phyloP scores from a whole-genome alignment of 2,329 filamentous ascomycete genomes.

The Fusarium tuaranense region DNA sequence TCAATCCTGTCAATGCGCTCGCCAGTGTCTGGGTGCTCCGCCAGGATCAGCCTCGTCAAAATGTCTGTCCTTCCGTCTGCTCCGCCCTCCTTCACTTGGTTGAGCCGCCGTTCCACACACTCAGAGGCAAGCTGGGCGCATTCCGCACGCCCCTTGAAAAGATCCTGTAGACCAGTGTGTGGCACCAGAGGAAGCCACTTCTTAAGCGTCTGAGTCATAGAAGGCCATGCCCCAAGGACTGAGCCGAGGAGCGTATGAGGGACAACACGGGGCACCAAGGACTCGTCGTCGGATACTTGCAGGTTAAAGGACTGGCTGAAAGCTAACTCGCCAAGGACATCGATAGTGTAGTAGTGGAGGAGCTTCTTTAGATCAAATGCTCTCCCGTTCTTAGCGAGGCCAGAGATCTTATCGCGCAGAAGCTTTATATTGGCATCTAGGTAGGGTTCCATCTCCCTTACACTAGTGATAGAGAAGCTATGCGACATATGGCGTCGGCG shows the following conservation, averaged over 20 bases:
- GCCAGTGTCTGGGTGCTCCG: constrained; percentile 19
- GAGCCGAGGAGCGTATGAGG: not conserved
- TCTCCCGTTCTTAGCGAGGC: not conserved
- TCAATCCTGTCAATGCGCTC: constrained; percentile 12
- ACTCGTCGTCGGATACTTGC: constrained; percentile 18
- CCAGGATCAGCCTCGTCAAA: constrained; percentile 24
- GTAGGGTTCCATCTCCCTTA: constrained; percentile 26
- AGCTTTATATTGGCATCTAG: not conserved
- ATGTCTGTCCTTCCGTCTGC: constrained; percentile 16
- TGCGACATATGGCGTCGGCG: constrained; percentile 28
- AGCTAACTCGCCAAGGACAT: constrained; percentile 23
- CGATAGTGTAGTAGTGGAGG: constrained; percentile 23
- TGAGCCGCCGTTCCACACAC: constrained; percentile 16
- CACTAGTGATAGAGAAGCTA: constrained; percentile 22
- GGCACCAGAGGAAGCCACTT: constrained; percentile 18
- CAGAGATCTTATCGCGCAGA: not conserved
- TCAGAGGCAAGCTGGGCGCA: constrained; percentile 16
- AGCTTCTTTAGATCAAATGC: constrained; percentile 24
- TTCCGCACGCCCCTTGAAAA: constrained; percentile 19
- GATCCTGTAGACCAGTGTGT: constrained; percentile 7
- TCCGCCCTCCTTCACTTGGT: not conserved
- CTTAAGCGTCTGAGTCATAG: not conserved
- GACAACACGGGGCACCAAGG: constrained; percentile 2
- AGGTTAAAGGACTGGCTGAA: constrained; percentile 23
- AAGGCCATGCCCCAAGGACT: constrained; percentile 22